Evolutionary conservation across 2,329 filamentous ascomycete genomes (phyloP), one percentile per base, ranked within the genome.

Genomic region (Raffaelea ambrosiae): DNA sequence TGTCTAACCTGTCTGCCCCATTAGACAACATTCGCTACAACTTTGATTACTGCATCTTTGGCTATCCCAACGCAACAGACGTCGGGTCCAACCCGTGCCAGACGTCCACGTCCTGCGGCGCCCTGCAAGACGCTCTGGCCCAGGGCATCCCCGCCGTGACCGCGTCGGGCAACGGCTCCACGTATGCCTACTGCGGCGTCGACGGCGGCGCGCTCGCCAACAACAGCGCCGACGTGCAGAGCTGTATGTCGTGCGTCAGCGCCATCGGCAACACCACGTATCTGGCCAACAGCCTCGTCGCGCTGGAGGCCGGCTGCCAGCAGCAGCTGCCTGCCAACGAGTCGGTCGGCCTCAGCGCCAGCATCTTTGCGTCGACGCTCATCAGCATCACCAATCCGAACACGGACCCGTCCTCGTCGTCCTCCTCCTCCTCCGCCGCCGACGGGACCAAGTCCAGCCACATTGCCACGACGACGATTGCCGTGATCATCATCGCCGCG

Each of bases 11-110:
- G n/a, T n/a, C n/a, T n/a, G n/a, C n/a, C n/a, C 13, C 20, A 8
- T 21, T 19, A 78, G 75, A 79, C 53, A 79, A 79, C 53, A 57
- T 77, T 40, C 65, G 74, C 52, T 78, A 74, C 57, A 64, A 70
- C 13, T 65, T 77, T 40, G 66, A 72, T 48, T 71, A 71, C 51
- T 79, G 76, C 56, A 55, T 79, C 42, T 74, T 76, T 55, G 72
- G 69, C 10, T 74, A 67, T 48, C 73, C 71, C 14, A 72, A 78
- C 51, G 71, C 66, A 39, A 68, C 68, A 0, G 63, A 59, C 18
- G 58, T 70, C 10, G 65, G 63, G 9, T 69, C 70, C 1, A 69
- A 64, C 13, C 74, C 74, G 1, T 79, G 76, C 58, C 65, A 68
- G 36, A 77, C 73, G 0, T 67, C 66, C 7, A 68, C 66, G 4